Conservation (phyloP, 495 filamentous ascomycete species). For the Aspergillus incahuasiensis region DNA sequence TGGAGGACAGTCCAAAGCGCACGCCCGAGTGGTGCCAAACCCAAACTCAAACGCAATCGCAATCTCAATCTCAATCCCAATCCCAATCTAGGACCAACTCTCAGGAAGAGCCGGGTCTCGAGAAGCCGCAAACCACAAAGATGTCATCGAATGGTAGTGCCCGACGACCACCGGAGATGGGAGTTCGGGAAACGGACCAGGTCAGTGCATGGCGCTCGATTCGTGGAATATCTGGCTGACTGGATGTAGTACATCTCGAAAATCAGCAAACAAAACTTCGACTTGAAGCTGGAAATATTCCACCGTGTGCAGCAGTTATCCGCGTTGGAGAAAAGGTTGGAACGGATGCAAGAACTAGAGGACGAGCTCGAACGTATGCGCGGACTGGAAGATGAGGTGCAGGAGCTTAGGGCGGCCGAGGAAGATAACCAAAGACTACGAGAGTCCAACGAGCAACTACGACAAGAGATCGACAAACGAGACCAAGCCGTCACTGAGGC, state of each 20-base stretch:
- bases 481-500: constrained; percentile 80
- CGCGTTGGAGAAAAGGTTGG: constrained; percentile 63
- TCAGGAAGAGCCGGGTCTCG: constrained; percentile 32
- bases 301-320: constrained; percentile 63
- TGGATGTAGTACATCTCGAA: constrained; percentile 45
- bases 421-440: constrained; percentile 43
- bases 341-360: constrained; percentile 62
- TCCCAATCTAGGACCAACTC: constrained; percentile 7
- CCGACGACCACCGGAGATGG: constrained; percentile 44
- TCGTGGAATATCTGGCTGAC: constrained; percentile 4
- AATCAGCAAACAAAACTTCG: constrained; percentile 83
- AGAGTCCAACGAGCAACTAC: constrained; percentile 61
- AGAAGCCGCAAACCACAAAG: constrained; percentile 31
- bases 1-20: constrained; percentile 19
- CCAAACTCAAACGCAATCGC: not conserved
- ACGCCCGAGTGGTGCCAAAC: constrained; percentile 30
- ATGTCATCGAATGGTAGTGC: constrained; percentile 22
- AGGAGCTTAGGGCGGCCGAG: constrained; percentile 53
- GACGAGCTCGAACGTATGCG: constrained; percentile 65
- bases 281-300: constrained; percentile 79
- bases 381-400: constrained; percentile 56
- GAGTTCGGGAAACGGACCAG: constrained; percentile 47
- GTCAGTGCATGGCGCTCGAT: constrained; percentile 21
- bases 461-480: constrained; percentile 66
- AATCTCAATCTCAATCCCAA: not conserved